Conservation (phyloP, 108 stramenopile genomes). For the Skeletonema costatum region DNA sequence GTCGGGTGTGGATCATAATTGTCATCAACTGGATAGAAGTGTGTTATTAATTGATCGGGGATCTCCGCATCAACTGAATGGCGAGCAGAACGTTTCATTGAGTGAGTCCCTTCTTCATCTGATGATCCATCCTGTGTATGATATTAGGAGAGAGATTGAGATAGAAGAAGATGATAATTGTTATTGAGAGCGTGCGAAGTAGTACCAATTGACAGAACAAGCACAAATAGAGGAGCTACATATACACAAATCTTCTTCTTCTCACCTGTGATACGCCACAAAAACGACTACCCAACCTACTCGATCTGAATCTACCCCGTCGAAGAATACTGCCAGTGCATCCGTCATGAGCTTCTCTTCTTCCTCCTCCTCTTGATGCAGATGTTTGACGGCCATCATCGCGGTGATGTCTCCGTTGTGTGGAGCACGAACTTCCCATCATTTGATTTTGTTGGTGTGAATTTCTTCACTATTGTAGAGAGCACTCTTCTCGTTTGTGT, state of each 20-base stretch:
- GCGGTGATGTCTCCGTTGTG: slow-evolving; percentile 20
- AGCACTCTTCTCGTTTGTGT: neutral
- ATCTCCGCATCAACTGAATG: slow-evolving; percentile 62
- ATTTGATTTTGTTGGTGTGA: neutral
- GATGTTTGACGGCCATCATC: slow-evolving; percentile 1
- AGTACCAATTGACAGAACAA: neutral
- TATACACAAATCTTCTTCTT: neutral
- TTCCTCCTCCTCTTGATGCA: neutral
- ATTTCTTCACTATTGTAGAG: neutral
- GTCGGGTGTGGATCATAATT: slow-evolving; percentile 56
- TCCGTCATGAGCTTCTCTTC: neutral
- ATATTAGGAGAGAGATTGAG: neutral
- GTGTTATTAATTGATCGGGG: slow-evolving; percentile 63
- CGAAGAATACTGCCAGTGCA: neutral
- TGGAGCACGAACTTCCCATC: slow-evolving; percentile 60
- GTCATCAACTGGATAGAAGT: slow-evolving; percentile 67
- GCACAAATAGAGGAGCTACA: neutral
- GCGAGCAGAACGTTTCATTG: slow-evolving; percentile 47
- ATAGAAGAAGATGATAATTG: neutral
- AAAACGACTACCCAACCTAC: neutral
- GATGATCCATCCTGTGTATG: slow-evolving; percentile 29
- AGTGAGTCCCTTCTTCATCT: slow-evolving; percentile 12
- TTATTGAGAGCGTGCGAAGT: neutral
- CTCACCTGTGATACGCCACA: slow-evolving; percentile 1
- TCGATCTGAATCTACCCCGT: slow-evolving; percentile 1